Conservation (phyloP, 139 green algal species). For the Chlorella sp. region DNA sequence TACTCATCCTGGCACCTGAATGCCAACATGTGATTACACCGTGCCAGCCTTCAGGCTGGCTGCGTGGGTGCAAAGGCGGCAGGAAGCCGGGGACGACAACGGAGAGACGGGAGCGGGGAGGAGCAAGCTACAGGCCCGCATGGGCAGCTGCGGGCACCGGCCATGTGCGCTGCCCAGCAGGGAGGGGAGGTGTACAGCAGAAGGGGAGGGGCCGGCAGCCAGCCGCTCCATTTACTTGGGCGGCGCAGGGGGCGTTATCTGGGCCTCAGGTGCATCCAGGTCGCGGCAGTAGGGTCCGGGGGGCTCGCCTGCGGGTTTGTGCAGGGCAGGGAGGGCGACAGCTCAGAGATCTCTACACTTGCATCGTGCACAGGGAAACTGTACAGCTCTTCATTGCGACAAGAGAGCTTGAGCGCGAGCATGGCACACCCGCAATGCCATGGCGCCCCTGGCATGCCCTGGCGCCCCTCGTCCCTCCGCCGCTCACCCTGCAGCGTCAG, state of each 20-base stretch:
- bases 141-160: too few relatives aligned
- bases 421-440: neutral
- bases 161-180: neutral
- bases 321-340: neutral
- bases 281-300: slow-evolving; percentile 74
- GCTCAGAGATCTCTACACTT: too few relatives aligned
- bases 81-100: neutral
- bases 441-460: neutral
- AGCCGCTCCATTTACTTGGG: slow-evolving; percentile 1
- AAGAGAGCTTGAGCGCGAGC: neutral
- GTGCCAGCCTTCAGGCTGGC: too few relatives aligned
- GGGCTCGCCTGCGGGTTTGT: slow-evolving; percentile 9
- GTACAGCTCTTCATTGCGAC: too few relatives aligned
- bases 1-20: too few relatives aligned
- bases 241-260: neutral
- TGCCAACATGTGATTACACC: too few relatives aligned
- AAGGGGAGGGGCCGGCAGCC: neutral
- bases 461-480: neutral
- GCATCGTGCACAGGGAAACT: neutral
- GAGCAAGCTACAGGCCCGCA: too few relatives aligned
- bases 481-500: slow-evolving; percentile 61
- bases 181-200: neutral
- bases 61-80: too few relatives aligned
- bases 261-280: slow-evolving; percentile 51
- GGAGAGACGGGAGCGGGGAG: neutral